These are phyloP conservation scores for Candida cerambycidarum DNA, from an alignment of 805 yeast species.

Conservation along the genomic window DNA sequence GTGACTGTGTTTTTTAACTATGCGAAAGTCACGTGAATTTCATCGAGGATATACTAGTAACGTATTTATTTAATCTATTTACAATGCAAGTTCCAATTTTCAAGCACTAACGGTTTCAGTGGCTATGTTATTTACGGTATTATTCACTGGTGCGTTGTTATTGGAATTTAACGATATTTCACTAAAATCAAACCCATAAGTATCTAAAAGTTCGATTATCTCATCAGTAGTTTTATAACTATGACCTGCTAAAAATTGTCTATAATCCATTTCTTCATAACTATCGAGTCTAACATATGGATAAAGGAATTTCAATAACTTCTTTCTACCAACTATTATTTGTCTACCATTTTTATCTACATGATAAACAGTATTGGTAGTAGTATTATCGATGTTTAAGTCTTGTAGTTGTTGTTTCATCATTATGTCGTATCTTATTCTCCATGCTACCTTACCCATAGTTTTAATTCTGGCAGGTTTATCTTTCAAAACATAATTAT, in stretches of 20 bases:
- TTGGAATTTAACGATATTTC: constrained; percentile 19
- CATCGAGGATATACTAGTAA: too few relatives aligned
- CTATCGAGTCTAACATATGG: constrained; percentile 47
- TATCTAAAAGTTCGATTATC: constrained; percentile 50
- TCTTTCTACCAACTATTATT: constrained; percentile 64
- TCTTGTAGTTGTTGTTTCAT: constrained; percentile 38
- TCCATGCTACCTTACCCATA: constrained; percentile 92
- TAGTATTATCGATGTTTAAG: constrained; percentile 28
- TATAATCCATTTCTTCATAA: constrained; percentile 45
- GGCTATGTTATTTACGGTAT: too few relatives aligned
- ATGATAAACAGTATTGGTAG: constrained; percentile 44
- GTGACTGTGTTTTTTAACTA: constrained; percentile 4
- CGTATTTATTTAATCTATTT: not conserved
- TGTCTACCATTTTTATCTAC: constrained; percentile 46
- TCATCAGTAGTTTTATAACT: constrained; percentile 47
- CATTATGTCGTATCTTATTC: constrained; percentile 73
- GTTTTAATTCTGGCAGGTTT: constrained; percentile 89
- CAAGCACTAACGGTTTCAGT: not conserved
- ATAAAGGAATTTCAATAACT: constrained; percentile 54
- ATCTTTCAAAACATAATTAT: constrained; percentile 81
- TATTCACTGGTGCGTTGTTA: not conserved
- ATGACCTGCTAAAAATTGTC: constrained; percentile 46
- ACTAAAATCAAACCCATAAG: constrained; percentile 40
- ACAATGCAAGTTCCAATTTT: not conserved
- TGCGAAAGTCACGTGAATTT: constrained; percentile 7